Conservation (phyloP, 2,329 filamentous ascomycete genomes). For the Talaromyces sp. region DNA sequence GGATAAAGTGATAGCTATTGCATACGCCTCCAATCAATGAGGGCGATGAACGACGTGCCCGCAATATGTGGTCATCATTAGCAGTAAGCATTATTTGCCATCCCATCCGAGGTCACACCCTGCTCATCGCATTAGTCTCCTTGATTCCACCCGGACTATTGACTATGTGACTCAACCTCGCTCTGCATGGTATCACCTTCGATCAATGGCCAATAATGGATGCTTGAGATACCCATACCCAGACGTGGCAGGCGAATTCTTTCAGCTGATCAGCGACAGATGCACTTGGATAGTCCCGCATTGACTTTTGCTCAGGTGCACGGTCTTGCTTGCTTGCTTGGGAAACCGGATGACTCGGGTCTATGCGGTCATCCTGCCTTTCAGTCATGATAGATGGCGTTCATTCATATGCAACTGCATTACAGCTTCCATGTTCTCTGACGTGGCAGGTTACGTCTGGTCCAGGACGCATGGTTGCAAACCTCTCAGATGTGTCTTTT, state of each 20-base stretch:
- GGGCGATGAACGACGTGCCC: slow-evolving; percentile 4
- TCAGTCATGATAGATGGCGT: slow-evolving; percentile 33
- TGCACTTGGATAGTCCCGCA: slow-evolving; percentile 40
- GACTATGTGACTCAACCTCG: slow-evolving; percentile 4
- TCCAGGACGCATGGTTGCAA: slow-evolving; percentile 23
- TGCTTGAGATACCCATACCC: slow-evolving; percentile 19
- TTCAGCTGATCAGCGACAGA: slow-evolving; percentile 43
- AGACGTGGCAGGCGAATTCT: slow-evolving; percentile 27
- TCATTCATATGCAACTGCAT: slow-evolving; percentile 38
- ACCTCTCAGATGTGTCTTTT: slow-evolving; percentile 27
- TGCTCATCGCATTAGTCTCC: slow-evolving; percentile 9
- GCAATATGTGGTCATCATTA: slow-evolving; percentile 11
- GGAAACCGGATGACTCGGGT: slow-evolving; percentile 29
- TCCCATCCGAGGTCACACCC: slow-evolving; percentile 10
- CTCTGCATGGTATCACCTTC: slow-evolving; percentile 11
- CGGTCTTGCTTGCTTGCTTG: slow-evolving; percentile 33
- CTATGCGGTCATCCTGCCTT: slow-evolving; percentile 32
- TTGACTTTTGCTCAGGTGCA: slow-evolving; percentile 37
- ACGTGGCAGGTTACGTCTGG: slow-evolving; percentile 41
- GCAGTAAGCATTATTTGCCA: slow-evolving; percentile 8
- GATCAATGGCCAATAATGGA: slow-evolving; percentile 17
- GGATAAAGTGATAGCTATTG: slow-evolving; percentile 13
- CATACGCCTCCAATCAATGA: slow-evolving; percentile 18
- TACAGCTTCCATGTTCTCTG: slow-evolving; percentile 38
- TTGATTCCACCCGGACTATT: slow-evolving; percentile 10